Conservation (phyloP, 768 basidiomycete genomes). For the Tubosaeta brunneosetosa region DNA sequence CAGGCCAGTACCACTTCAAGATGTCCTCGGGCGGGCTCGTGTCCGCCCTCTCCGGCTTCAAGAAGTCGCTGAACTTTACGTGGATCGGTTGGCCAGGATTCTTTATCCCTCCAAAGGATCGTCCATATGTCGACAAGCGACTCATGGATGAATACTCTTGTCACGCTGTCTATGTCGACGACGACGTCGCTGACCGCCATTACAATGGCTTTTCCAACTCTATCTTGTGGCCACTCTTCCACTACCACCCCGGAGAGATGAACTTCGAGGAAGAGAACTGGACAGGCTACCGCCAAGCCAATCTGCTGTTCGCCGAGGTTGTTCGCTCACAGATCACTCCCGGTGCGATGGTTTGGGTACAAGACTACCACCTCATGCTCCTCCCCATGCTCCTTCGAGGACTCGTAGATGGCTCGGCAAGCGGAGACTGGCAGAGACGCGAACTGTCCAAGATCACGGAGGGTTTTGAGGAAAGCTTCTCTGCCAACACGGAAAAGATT, state of each 20-base stretch:
- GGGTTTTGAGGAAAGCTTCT: conserved; percentile 51
- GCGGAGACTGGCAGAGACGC: conserved; percentile 51
- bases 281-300: conserved; percentile 96
- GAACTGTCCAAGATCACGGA: conserved; percentile 71
- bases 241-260: conserved; percentile 99
- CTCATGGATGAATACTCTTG: conserved; percentile 95
- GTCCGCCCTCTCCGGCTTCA: conserved; percentile 94
- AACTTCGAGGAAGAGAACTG: conserved; percentile 99
- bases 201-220: conserved; percentile 99
- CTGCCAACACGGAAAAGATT: conserved; percentile 36
- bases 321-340: conserved; percentile 74
- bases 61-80: conserved; percentile 95
- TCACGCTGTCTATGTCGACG: conserved; percentile 96
- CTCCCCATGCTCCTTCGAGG: conserved; percentile 92
- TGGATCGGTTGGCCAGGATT: conserved; percentile 98
- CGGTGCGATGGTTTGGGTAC: conserved; percentile 98
- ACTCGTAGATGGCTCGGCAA: conserved; percentile 68
- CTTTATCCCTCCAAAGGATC: conserved; percentile 89
- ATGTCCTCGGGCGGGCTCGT: conserved; percentile 99
- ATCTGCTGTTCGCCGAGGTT: conserved; percentile 88
- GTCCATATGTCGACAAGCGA: conserved; percentile 85
- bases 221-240: conserved; percentile 98
- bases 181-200: conserved; percentile 97
- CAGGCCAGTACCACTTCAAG: conserved; percentile 95
- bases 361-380: conserved; percentile 97